Evolutionary conservation across 106 monocot genomes (phyloP).

Genomic region (Dactylorhiza incarnata): DNA sequence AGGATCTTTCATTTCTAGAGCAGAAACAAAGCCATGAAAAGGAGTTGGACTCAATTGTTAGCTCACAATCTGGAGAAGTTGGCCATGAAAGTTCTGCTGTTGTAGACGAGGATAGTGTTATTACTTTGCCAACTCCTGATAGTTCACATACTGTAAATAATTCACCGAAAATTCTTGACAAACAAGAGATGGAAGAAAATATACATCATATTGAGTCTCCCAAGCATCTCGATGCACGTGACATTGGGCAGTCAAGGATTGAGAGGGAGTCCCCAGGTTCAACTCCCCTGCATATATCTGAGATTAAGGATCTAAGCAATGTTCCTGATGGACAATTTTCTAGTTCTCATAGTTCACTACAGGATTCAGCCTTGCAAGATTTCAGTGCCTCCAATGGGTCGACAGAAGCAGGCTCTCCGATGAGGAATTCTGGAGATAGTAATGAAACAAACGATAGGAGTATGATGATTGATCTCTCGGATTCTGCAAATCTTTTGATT

Average conservation of each 20-base stretch:
- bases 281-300: slow-evolving; percentile 12
- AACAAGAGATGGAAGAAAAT: slow-evolving; percentile 15
- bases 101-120: slow-evolving; percentile 20
- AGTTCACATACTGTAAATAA: slow-evolving; percentile 19
- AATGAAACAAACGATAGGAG: slow-evolving; percentile 13
- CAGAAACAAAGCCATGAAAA: slow-evolving; percentile 6
- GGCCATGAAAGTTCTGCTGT: slow-evolving; percentile 5
- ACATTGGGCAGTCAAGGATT: slow-evolving; percentile 18
- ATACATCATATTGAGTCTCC: slow-evolving; percentile 16
- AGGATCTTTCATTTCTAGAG: slow-evolving; percentile 11
- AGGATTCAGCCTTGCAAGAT: slow-evolving; percentile 11
- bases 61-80: slow-evolving; percentile 14
- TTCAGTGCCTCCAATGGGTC: slow-evolving; percentile 15
- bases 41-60: slow-evolving; percentile 10
- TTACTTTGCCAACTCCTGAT: slow-evolving; percentile 8
- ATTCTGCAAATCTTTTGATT: slow-evolving; percentile 13
- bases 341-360: slow-evolving; percentile 8
- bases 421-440: slow-evolving; percentile 23
- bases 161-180: slow-evolving; percentile 27
- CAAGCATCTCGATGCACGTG: slow-evolving; percentile 11
- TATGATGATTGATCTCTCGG: slow-evolving; percentile 8
- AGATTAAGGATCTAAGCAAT: slow-evolving; percentile 12
- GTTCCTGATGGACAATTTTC: slow-evolving; percentile 14
- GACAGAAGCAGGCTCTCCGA: slow-evolving; percentile 13
- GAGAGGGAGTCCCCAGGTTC: slow-evolving; percentile 15